phyloP scores from a whole-genome alignment of 805 yeast species.

The Candida adriatica region DNA sequence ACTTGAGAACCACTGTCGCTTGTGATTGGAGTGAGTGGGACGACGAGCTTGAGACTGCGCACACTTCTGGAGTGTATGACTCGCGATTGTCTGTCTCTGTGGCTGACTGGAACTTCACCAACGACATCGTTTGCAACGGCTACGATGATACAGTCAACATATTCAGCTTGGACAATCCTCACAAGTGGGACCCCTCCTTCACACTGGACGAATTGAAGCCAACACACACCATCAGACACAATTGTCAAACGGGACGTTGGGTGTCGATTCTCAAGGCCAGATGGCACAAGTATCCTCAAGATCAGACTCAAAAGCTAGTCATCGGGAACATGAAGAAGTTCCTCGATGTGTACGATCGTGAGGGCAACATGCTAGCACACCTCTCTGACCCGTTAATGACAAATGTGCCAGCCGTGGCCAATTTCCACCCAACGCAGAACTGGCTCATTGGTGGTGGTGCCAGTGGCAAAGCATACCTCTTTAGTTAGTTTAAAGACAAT shows the following conservation, averaged over 20 bases:
- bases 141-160: conserved; percentile 80
- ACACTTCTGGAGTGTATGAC: conserved; percentile 47
- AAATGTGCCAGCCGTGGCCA: conserved; percentile 88
- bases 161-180: conserved; percentile 41
- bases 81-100: conserved; percentile 79
- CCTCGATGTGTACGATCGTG: conserved; percentile 72
- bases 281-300: conserved; percentile 74
- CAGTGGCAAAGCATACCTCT: conserved; percentile 79
- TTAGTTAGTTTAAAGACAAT: too few relatives aligned
- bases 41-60: conserved; percentile 30
- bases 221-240: conserved; percentile 61
- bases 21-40: conserved; percentile 53
- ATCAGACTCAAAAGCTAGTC: conserved; percentile 73
- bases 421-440: conserved; percentile 78
- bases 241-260: conserved; percentile 97
- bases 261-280: conserved; percentile 83
- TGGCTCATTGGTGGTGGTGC: conserved; percentile 95
- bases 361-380: conserved; percentile 76
- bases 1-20: conserved; percentile 48
- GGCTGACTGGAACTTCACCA: conserved; percentile 63
- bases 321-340: conserved; percentile 92
- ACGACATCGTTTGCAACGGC: conserved; percentile 81
- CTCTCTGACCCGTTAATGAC: conserved; percentile 57
- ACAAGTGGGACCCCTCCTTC: conserved; percentile 15
- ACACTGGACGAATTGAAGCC: conserved; percentile 40